Percentiles rank a stretch among this genome's conserved stretches.
These are phyloP conservation scores for Chaetomium sp. DNA, from an alignment of 2,329 filamentous ascomycete species.

Conservation along the genomic window DNA sequence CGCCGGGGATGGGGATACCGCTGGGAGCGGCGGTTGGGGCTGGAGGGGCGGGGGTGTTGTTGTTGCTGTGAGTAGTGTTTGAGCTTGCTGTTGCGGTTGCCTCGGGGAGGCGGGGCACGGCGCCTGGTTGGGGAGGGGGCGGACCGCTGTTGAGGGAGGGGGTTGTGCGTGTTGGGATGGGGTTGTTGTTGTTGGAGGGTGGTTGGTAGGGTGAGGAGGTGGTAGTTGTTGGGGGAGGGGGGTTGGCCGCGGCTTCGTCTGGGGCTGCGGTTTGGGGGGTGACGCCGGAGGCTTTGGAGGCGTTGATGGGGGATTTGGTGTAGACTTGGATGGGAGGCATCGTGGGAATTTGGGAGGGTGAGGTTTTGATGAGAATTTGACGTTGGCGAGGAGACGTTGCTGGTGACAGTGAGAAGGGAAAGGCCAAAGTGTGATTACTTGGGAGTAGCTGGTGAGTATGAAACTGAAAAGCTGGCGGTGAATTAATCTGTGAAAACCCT, in stretches of 20 bases:
- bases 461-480: too few species aligned
- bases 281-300: slow-evolving; percentile 44
- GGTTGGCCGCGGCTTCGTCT: slow-evolving; percentile 17
- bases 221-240: slow-evolving; percentile 24
- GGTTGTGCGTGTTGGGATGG: slow-evolving; percentile 31
- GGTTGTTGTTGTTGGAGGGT: background rate
- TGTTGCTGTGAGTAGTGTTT: slow-evolving; percentile 21
- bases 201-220: slow-evolving; percentile 15
- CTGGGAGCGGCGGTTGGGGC: slow-evolving; percentile 29
- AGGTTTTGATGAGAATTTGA: background rate
- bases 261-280: slow-evolving; percentile 40
- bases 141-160: slow-evolving; percentile 46
- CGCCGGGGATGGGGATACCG: slow-evolving; percentile 26
- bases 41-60: slow-evolving; percentile 21
- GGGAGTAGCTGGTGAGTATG: too few species aligned
- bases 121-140: slow-evolving; percentile 52
- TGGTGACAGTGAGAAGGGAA: background rate
- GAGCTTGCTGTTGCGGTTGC: slow-evolving; percentile 25
- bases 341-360: background rate
- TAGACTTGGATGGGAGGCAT: slow-evolving; percentile 59
- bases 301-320: slow-evolving; percentile 52
- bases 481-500: too few species aligned
- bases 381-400: background rate
- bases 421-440: background rate
- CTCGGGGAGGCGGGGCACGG: slow-evolving; percentile 40